Evolutionary conservation across 225 moss, liverwort and hornwort genomes (phyloP), one percentile per base, ranked within the genome.

Genomic region (Pleurozium schreberi): DNA sequence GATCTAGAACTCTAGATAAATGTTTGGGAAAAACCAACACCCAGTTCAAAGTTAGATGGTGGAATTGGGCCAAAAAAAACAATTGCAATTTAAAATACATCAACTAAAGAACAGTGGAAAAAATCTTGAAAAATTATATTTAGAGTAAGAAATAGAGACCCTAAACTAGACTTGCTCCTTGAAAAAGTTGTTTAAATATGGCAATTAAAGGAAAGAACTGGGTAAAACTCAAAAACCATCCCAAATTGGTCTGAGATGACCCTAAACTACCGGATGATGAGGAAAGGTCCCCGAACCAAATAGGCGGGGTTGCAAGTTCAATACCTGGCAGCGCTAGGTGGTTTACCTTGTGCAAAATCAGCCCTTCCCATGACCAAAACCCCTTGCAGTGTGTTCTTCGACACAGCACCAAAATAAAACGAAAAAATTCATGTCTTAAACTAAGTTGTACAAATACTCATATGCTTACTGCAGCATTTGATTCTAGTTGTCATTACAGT

Each of bases 91-190:
- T 67, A 38, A n/a, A 67, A 38, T 21, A 38, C 6, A 4, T 69
- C 0, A 0, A 2, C 67, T 34, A 38, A 13, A 25, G 8, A 23
- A 1, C 8, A 25, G 0, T 40, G 40, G 6, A 69, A 69, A 40
- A 40, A 40, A 7, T 4, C 8, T 68, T 1, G 40, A 68, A 23
- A 8, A 18, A 4, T 40, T 40, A 8, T 25, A 14, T 70, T 14
- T 5, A 6, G 14, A 25, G 5, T 70, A 10, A 42, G 26, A 8
- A 23, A 42, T 26, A 27, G 26, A 70, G 5, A 42, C n/a, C n/a
- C n/a, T n/a, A 70, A 42, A 70, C 1, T 1, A 4, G 5, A 70
- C 14, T 70, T 2, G 0, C 1, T 21, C 23, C 8, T 69, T 40
- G 8, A 8, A 42, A 23, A 70, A 42, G 25, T 2, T 0, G 2